Evolutionary conservation across 2,329 filamentous ascomycete species (phyloP).

Genomic region (Cercospora berteroae): DNA sequence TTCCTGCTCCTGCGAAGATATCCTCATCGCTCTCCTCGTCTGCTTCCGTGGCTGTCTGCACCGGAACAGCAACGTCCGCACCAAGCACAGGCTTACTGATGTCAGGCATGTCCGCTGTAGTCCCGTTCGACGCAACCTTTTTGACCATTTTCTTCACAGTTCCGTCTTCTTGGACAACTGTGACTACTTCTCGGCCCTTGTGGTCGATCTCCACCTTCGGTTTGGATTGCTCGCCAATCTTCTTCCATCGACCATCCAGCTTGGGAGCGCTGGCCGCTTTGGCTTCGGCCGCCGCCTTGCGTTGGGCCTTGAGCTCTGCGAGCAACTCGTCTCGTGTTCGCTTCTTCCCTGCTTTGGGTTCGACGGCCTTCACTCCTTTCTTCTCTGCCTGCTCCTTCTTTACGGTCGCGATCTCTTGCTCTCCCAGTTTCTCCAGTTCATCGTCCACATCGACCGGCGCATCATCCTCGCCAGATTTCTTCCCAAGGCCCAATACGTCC

Average conservation of each 20-base stretch:
- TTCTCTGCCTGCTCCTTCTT: conserved; percentile 58
- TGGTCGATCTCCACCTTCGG: conserved; percentile 57
- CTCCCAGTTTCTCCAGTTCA: conserved; percentile 54
- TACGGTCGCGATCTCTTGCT: conserved; percentile 68
- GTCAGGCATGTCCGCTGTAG: conserved; percentile 28
- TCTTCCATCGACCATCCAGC: conserved; percentile 39
- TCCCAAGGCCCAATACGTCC: conserved; percentile 47
- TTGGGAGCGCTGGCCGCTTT: conserved; percentile 48
- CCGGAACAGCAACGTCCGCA: conserved; percentile 34
- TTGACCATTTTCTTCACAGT: conserved; percentile 61
- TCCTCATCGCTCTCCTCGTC: conserved; percentile 52
- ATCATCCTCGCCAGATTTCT: conserved; percentile 31
- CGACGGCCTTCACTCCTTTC: conserved; percentile 48
- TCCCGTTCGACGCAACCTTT: conserved; percentile 44
- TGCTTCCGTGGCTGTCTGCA: conserved; percentile 6
- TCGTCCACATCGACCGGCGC: conserved; percentile 41
- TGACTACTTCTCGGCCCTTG: conserved; percentile 56
- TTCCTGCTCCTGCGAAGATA: conserved; percentile 61
- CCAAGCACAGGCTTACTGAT: conserved; percentile 35
- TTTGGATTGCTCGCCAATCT: conserved; percentile 50
- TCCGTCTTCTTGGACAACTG: conserved; percentile 59
- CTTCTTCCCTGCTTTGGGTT: conserved; percentile 48
- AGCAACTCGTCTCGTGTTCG: conserved; percentile 60
- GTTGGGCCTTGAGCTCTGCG: conserved; percentile 57
- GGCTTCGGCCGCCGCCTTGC: conserved; percentile 45